phyloP scores from a whole-genome alignment of 306 rosid genomes.

The Betula pendula region DNA sequence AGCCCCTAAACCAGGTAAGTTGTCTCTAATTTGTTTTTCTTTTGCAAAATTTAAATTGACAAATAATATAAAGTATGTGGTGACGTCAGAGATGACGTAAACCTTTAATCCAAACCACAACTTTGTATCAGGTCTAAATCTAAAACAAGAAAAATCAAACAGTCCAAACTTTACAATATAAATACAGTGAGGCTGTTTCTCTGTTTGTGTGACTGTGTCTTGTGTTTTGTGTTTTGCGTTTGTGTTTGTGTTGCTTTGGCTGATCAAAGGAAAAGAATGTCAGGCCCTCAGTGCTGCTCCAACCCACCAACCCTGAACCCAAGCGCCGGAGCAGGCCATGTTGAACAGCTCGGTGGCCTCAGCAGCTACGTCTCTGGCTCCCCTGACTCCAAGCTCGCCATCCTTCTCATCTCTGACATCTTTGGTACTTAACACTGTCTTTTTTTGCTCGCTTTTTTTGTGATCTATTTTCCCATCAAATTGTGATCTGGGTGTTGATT shows the following conservation, averaged over 20 bases:
- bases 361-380: slow-evolving; percentile 51
- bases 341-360: slow-evolving; percentile 48
- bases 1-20: too few species aligned
- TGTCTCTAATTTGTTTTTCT: neutral
- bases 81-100: too few species aligned
- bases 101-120: too few species aligned
- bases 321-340: slow-evolving; percentile 50
- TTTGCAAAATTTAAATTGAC: too few species aligned
- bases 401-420: slow-evolving; percentile 58
- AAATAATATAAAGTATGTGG: too few species aligned
- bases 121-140: too few species aligned
- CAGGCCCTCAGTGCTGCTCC: slow-evolving; percentile 67
- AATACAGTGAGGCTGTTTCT: too few species aligned
- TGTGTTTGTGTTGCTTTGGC: neutral
- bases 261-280: slow-evolving; percentile 32
- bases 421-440: slow-evolving; percentile 36
- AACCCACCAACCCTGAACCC: slow-evolving; percentile 67
- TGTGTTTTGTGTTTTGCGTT: neutral
- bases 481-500: neutral
- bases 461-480: neutral
- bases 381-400: slow-evolving; percentile 49
- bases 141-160: too few species aligned
- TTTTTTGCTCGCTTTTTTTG: too few species aligned
- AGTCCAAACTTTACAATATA: too few species aligned
- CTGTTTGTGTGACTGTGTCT: too few species aligned